Base-by-base conservation (phyloP, 208 protist genomes). In the Trypanosoma scelopori region DNA sequence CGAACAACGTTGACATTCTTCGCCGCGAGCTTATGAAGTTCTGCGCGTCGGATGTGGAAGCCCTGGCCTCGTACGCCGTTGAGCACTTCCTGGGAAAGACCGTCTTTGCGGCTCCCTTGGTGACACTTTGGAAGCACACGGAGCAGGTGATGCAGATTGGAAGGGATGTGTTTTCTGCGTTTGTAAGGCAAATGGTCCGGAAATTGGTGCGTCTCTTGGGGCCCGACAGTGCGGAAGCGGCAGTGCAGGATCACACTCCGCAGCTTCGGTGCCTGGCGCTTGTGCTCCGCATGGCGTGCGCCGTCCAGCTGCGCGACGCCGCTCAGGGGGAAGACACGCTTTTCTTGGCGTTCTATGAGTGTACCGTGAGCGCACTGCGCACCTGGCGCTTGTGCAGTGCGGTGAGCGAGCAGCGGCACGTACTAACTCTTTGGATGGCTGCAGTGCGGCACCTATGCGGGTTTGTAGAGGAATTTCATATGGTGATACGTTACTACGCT, bases 401-500 rank as follows among this genome's bases (percentile, higher is more conserved):
- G 4, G 43, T 22, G n/a, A 22, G 48, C 6, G 64, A 75, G 22
- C 22, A 53, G 20, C 71, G 51, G 11, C 43, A 52, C 27, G 74
- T 73, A 5, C 65, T 88, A 15, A 55, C 52, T 52, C 65, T 57
- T n/a, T 88, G 82, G 82, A 65, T 80, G 55, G 62, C 61, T 25
- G 63, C 60, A 6, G 61, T 72, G 23, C 39, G 37, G 20, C 69
- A 79, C 66, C 60, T 88, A 35, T 88, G 71, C 57, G 83, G 79
- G 18, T 84, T 79, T 52, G 69, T 78, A 35, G 68, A 66, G 30
- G 70, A 58, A n/a, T 57, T 76, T 56, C 39, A 68, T 15, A 56
- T 59, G 49, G n/a, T 68, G n/a, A 50, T 71, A 20, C 56, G 35
- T 13, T 66, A 68, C 43, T 63, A 78, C 45, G 63, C 65, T 13